Evolutionary conservation across 805 yeast genomes (phyloP), one percentile per base, ranked within the genome.

Genomic region (Kluyveromyces dobzhanskii): DNA sequence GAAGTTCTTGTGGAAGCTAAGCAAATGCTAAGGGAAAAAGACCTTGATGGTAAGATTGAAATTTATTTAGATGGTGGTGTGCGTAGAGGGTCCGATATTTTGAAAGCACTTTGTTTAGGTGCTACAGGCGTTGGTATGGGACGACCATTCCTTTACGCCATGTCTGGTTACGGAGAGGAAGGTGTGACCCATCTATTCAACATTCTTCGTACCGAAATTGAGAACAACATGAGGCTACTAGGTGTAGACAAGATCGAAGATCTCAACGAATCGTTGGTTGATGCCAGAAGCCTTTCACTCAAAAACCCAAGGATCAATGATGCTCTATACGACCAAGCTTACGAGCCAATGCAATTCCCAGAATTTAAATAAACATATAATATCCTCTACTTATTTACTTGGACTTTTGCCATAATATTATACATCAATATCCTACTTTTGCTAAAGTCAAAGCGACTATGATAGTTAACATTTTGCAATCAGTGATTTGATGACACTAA

Each of bases 111-210:
- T 11, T 77, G 85, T 41, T 65, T 83, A 3, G 94, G 92, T 8
- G 92, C 90, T 21, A 75, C 70, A 42, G 85, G 84, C 3, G 76
- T 73, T 3, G 92, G 92, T 1, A 58, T 84, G 29, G 88, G 92
- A 4, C 67, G 90, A 41, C 85, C 88, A 2, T 78, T 83, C 57
- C 56, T 82, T 25, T 83, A 80, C 53, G 86, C 87, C 28, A 75
- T 81, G 77, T 70, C 84, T n/a, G 70, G 85, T 1, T 85, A 83
- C 46, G 94, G 94, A 9, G 85, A 75, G 48, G 77, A 66, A 5
- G 94, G 94, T 24, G 87, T 81, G 7, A 55, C 56, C 32, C 71
- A 71, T 44, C 83, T 86, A 11, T 72, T 80, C 41, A 78, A 76
- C 48, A 65, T 80, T 4, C 60, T 81, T 49, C 69, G 74, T 45